Evolutionary conservation across 2,329 filamentous ascomycete species (phyloP).

Genomic region (Dactylella cylindrospora): DNA sequence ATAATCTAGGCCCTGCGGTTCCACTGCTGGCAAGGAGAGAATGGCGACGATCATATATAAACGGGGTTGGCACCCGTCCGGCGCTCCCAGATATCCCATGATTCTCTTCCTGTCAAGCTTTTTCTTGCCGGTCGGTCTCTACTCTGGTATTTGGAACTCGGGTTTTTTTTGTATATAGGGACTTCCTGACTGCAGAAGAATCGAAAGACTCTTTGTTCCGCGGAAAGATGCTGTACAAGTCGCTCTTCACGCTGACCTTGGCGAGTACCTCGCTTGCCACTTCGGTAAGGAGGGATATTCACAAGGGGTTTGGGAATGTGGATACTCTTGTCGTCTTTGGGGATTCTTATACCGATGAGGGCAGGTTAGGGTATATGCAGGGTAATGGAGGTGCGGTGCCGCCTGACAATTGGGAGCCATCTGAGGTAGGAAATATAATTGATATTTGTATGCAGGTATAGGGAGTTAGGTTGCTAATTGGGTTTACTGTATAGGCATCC

Average conservation of each 20-base stretch:
- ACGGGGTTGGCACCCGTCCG: no score
- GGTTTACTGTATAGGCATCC: constrained; percentile 53
- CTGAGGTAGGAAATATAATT: constrained; percentile 28
- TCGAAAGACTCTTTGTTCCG: no score
- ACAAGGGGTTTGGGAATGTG: constrained; percentile 39
- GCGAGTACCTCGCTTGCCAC: constrained; percentile 31
- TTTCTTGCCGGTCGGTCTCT: no score
- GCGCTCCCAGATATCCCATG: no score
- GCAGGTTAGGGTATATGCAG: constrained; percentile 65
- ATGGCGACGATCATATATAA: constrained; percentile 30
- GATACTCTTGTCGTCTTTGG: constrained; percentile 32
- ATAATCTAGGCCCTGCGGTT: no score
- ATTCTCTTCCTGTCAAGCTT: constrained; percentile 6
- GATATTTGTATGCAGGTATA: background rate
- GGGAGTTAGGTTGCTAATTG: background rate
- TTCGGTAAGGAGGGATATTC: constrained; percentile 27
- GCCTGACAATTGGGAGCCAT: constrained; percentile 55
- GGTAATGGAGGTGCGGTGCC: constrained; percentile 63
- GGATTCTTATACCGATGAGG: constrained; percentile 68
- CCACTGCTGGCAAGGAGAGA: no score
- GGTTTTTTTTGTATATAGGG: no score
- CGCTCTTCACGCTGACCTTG: constrained; percentile 29
- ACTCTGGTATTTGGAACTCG: no score
- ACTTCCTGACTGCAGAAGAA: no score
- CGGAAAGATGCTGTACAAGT: constrained; percentile 43